A percentile compares a stretch with the other conserved stretches of the same genome.
phyloP scores from a whole-genome alignment of 805 yeast species.

The Komagataella ulmi region DNA sequence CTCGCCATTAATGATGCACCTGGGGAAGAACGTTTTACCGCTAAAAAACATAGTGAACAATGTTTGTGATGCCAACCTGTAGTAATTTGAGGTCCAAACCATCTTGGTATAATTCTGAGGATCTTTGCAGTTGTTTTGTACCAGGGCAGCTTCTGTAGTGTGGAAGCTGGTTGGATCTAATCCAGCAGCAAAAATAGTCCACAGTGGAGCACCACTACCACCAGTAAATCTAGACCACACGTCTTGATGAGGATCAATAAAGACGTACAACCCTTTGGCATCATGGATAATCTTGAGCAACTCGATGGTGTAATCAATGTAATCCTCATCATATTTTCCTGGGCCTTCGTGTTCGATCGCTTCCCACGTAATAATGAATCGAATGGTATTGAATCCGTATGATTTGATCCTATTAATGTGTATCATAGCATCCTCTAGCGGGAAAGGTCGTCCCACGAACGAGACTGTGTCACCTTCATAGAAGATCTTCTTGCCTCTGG shows the following conservation, averaged over 20 bases:
- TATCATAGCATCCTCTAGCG: slow-evolving; percentile 52
- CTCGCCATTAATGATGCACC: slow-evolving; percentile 51
- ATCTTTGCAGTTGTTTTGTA: slow-evolving; percentile 42
- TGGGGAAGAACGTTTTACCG: slow-evolving; percentile 68
- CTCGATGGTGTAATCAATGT: slow-evolving; percentile 53
- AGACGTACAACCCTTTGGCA: slow-evolving; percentile 65
- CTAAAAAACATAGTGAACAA: slow-evolving; percentile 84
- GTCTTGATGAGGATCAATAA: slow-evolving; percentile 87
- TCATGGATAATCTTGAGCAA: slow-evolving; percentile 42
- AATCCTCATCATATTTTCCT: slow-evolving; percentile 66
- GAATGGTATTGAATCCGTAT: slow-evolving; percentile 70
- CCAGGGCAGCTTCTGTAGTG: slow-evolving; percentile 64
- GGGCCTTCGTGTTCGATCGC: slow-evolving; percentile 87
- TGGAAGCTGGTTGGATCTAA: slow-evolving; percentile 64
- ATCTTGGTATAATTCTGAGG: slow-evolving; percentile 54
- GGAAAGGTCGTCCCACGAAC: slow-evolving; percentile 77
- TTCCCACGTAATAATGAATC: slow-evolving; percentile 83
- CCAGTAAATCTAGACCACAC: slow-evolving; percentile 86
- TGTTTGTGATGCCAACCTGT: slow-evolving; percentile 56
- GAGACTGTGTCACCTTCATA: slow-evolving; percentile 64
- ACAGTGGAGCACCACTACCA: slow-evolving; percentile 88
- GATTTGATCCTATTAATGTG: slow-evolving; percentile 62
- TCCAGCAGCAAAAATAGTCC: slow-evolving; percentile 89
- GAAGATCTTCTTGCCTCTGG: slow-evolving; percentile 30
- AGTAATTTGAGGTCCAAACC: slow-evolving; percentile 89